phyloP scores from a whole-genome alignment of 164 flowering plant genomes.

The Tinospora cordifolia region DNA sequence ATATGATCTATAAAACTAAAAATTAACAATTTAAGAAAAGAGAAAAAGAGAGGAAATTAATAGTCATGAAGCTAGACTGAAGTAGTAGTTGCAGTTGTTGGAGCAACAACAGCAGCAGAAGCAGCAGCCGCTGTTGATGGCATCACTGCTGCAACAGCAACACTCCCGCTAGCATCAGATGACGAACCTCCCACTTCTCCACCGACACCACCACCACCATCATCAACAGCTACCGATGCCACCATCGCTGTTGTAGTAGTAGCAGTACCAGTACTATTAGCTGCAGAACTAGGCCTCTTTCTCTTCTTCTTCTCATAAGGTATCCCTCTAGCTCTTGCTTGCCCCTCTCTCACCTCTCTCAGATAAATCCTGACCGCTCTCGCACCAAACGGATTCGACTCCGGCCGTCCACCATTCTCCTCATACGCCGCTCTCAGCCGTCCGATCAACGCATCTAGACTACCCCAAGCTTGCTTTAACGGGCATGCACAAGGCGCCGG shows the following conservation, averaged over 20 bases:
- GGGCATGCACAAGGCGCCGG: conserved; percentile 68
- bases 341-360: conserved; percentile 55
- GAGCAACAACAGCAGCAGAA: conserved; percentile 6
- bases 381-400: conserved; percentile 65
- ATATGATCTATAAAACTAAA: not conserved
- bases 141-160: too few species aligned
- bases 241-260: conserved; percentile 7
- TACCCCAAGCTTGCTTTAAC: conserved; percentile 70
- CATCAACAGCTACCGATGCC: conserved; percentile 14
- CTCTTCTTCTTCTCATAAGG: conserved; percentile 75
- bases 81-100: conserved; percentile 6
- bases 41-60: conserved; percentile 3
- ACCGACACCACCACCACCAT: not conserved
- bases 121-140: too few species aligned
- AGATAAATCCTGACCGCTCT: conserved; percentile 58
- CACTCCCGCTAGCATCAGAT: conserved; percentile 6
- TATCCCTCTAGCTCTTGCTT: conserved; percentile 60
- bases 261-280: conserved; percentile 6
- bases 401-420: conserved; percentile 64
- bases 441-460: conserved; percentile 68
- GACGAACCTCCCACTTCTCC: conserved; percentile 4
- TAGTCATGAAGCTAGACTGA: not conserved
- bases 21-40: not conserved
- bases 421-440: conserved; percentile 70
- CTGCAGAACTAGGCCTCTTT: conserved; percentile 22